Evolutionary conservation across 2,329 filamentous ascomycete species (phyloP), one percentile per base, ranked within the genome.

Genomic region (Aspergillus alliaceus): DNA sequence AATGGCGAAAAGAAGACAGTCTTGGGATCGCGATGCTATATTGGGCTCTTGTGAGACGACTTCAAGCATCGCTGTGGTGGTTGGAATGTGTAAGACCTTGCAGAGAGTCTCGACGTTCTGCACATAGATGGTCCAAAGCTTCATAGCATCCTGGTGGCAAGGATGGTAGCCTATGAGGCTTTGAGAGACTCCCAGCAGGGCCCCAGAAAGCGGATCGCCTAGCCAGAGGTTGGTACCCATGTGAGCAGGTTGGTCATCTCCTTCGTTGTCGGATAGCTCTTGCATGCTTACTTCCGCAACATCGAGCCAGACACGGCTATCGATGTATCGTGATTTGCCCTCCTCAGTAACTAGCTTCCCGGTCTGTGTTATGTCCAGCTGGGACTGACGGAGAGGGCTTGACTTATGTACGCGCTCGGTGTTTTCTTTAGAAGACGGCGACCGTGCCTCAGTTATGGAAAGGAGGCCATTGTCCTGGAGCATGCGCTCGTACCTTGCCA

Each of bases 61-160:
- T 35, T 89, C 80, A 7, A 92, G 77, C 46, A 83, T 81, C 2
- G 83, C 81, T 65, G 91, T 86, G 4, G 91, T 72, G 0, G 86
- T 86, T 0, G 90, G 89, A 1, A 88, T 82, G 68, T 93, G 90
- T 24, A 91, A 85, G 46, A 86, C 67, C 69, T 92, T 93, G 63
- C 86, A 84, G 46, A 91, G 71, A 0, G 90, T 89, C 65, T 93
- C 89, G 54, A 93, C 86, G 59, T 90, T 86, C 49, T 90, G 86
- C 6, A 91, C 76, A 62, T 88, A 92, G 8, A 85, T 78, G 69
- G 91, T 87, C 90, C 90, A 93, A 5, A 93, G 79, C 51, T 82
- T 81, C 65, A 90, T 86, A 25, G 90, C 83, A 32, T 66, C 55
- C 18, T 60, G 56, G 14, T 64, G 48, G 6, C 51, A 56, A 4